Percentiles rank a stretch among this genome's conserved stretches.
Evolutionary conservation across 257 asterid genomes (phyloP).

Genomic region (Solanum pinnatisectum): DNA sequence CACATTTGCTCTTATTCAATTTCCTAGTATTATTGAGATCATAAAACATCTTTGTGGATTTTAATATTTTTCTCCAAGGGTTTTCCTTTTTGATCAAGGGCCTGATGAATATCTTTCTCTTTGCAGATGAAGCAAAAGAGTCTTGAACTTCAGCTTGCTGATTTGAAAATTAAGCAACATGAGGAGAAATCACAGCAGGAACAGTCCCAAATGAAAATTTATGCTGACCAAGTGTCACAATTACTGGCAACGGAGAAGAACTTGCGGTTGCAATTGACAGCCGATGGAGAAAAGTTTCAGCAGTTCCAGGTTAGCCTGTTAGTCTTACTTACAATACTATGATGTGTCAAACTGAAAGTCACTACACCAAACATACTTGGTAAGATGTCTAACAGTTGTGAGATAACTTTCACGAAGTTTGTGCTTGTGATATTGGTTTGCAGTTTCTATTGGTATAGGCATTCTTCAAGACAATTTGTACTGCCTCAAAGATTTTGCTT

Average conservation of each 20-base stretch:
- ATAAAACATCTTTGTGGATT: neutral
- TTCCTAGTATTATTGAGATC: neutral
- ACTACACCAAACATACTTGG: neutral
- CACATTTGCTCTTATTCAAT: neutral
- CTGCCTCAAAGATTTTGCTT: neutral
- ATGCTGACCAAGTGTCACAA: slow-evolving; percentile 86
- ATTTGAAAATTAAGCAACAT: slow-evolving; percentile 77
- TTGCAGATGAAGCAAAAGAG: slow-evolving; percentile 87
- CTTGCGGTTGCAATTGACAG: slow-evolving; percentile 83
- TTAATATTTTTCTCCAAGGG: neutral
- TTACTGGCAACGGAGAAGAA: slow-evolving; percentile 85
- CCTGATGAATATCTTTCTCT: slow-evolving; percentile 1
- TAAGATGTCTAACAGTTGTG: neutral
- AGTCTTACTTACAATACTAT: neutral
- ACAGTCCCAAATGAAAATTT: slow-evolving; percentile 81
- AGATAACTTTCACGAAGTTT: neutral
- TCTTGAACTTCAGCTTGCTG: slow-evolving; percentile 90
- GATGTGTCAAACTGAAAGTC: neutral
- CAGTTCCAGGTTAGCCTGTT: slow-evolving; percentile 71
- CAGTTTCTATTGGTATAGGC: neutral
- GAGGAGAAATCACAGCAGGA: slow-evolving; percentile 79
- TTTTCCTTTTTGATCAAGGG: neutral
- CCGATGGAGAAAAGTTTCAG: slow-evolving; percentile 97
- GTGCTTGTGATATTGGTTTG: neutral
- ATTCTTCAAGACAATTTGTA: neutral